Evolutionary conservation across 306 rosid genomes (phyloP), one percentile per base, ranked within the genome.

Genomic region (Oemleria cerasiformis): DNA sequence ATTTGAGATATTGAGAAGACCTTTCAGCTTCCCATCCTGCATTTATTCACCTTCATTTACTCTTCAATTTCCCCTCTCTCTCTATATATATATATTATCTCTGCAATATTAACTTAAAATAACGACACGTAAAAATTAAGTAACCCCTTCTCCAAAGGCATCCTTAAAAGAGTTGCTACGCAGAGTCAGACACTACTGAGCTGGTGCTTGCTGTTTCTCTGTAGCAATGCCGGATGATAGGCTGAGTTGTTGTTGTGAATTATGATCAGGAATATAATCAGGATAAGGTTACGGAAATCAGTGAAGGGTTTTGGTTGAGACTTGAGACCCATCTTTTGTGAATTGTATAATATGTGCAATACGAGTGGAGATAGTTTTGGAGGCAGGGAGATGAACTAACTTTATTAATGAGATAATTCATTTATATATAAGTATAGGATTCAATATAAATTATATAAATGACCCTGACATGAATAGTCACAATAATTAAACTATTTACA

Each of bases 231-330:
- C 65, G 13, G 65, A 61, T 72, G 77, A 74, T 65, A 65, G 79
- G 69, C 68, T 75, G 75, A 67, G 75, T 67, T 79, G 74, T 41
- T 45, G 12, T 45, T 23, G 42, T 60, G 63, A 25, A 25, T 25
- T 2, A 2, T 25, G 30, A 25, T 25, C 30, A 25, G 2, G 30
- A 44, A 13, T 68, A 11, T 17, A 63, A 57, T 68, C 54, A 65
- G 72, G 98, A 89, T 92, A 84, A 87, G 90, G 84, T 84, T 85
- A 65, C 73, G 78, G 82, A 77, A 78, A 85, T 85, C 84, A 48
- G 74, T 56, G 74, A 75, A 60, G 79, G 7, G 79, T 78, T 83
- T 42, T 59, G 54, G 61, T 47, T 14, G 5, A 30, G 20, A 25
- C 67, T 25, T 25, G 30, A 23, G 38, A 39, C 86, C 84, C 81